Evolutionary conservation across 768 basidiomycete species (phyloP).

Genomic region (Krasilnikovozyma curviuscula): DNA sequence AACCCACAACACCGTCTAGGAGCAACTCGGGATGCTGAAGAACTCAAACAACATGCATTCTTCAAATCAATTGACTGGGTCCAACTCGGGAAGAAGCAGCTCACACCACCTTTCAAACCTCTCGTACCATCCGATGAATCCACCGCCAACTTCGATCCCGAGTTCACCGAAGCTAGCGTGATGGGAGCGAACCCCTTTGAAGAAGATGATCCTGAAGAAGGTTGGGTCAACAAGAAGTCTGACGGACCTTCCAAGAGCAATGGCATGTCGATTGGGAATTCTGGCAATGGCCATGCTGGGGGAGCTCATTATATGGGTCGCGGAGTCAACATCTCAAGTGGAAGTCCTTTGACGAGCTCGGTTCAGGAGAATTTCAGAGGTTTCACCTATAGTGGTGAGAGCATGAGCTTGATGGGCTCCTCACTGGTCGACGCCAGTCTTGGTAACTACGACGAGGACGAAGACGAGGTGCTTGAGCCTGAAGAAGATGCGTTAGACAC

Average conservation of each 20-base stretch:
- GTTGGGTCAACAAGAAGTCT: slow-evolving; percentile 39
- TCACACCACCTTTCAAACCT: slow-evolving; percentile 94
- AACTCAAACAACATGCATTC: slow-evolving; percentile 90
- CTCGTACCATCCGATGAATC: slow-evolving; percentile 95
- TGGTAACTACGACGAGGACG: slow-evolving; percentile 42
- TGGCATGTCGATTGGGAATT: slow-evolving; percentile 38
- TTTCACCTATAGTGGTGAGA: slow-evolving; percentile 42
- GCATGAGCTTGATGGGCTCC: slow-evolving; percentile 21
- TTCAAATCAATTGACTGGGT: slow-evolving; percentile 84
- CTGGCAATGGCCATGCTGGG: slow-evolving; percentile 20
- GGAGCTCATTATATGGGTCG: slow-evolving; percentile 13
- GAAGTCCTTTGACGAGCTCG: slow-evolving; percentile 63
- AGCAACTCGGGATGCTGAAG: slow-evolving; percentile 68
- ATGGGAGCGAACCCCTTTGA: slow-evolving; percentile 40
- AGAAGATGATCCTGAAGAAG: slow-evolving; percentile 50
- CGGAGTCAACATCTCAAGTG: slow-evolving; percentile 21
- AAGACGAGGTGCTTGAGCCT: slow-evolving; percentile 15
- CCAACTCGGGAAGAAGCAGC: slow-evolving; percentile 59
- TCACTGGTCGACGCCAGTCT: slow-evolving; percentile 39
- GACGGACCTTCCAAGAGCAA: slow-evolving; percentile 12
- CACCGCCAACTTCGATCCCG: slow-evolving; percentile 93
- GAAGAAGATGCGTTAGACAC: slow-evolving; percentile 21
- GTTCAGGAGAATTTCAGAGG: slow-evolving; percentile 95
- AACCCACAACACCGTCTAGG: slow-evolving; percentile 97
- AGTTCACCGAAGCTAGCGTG: slow-evolving; percentile 86